Evolutionary conservation across 75 land plant species (phyloP).

Genomic region (Pinus tabuliformis): DNA sequence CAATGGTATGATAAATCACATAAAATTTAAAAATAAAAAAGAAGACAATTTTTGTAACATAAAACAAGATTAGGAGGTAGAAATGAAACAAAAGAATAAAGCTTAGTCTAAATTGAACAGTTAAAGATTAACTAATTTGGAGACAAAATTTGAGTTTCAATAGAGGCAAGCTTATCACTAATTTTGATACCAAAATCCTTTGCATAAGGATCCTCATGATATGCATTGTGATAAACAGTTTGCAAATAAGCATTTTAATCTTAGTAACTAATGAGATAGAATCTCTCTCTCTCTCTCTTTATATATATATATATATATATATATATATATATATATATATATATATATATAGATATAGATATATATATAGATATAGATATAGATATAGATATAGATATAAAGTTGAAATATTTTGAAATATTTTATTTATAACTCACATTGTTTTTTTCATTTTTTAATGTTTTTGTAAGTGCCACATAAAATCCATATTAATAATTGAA

Average conservation of each 20-base stretch:
- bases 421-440: no score
- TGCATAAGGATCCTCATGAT: conserved; percentile 81
- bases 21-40: neutral
- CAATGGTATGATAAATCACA: neutral
- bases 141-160: conserved; percentile 88
- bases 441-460: no score
- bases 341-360: no score
- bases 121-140: conserved; percentile 66
- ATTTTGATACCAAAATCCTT: conserved; percentile 86
- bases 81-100: neutral
- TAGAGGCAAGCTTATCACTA: conserved; percentile 70
- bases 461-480: no score
- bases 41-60: neutral
- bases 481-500: no score
- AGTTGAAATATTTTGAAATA: no score
- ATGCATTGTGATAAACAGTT: conserved; percentile 79
- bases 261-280: no score
- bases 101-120: neutral
- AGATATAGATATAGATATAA: no score
- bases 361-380: no score
- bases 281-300: no score
- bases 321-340: no score
- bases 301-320: no score
- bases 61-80: neutral
- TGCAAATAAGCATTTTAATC: conserved; percentile 16